Conservation (phyloP, 495 filamentous ascomycete genomes). For the Collariella sp. region DNA sequence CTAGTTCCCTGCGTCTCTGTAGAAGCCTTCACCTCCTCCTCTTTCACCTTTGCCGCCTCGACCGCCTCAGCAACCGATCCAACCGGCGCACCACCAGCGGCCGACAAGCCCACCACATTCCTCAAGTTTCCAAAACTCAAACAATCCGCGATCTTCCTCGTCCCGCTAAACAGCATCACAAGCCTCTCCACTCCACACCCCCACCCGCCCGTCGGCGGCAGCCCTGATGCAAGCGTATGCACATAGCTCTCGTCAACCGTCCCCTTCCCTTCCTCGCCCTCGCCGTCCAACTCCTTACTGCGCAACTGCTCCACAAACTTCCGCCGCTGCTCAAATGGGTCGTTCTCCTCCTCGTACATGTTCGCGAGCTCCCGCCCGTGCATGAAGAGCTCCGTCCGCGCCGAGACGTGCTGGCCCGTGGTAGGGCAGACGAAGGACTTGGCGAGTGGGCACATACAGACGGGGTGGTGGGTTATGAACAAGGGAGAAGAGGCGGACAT, state of each 20-base stretch:
- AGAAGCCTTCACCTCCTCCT: not conserved
- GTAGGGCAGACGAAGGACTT: conserved; percentile 64
- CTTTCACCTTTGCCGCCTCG: not conserved
- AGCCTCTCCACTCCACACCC: conserved; percentile 86
- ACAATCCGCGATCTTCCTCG: conserved; percentile 68
- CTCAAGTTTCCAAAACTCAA: conserved; percentile 80
- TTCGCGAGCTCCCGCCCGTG: conserved; percentile 74
- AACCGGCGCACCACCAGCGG: not conserved
- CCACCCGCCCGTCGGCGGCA: conserved; percentile 94
- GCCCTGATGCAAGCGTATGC: conserved; percentile 70
- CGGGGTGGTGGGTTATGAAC: conserved; percentile 86
- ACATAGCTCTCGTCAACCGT: conserved; percentile 74
- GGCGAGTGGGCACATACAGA: conserved; percentile 82
- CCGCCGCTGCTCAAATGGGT: conserved; percentile 72
- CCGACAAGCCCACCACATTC: conserved; percentile 46
- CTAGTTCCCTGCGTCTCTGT: too few species aligned
- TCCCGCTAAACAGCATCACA: conserved; percentile 76
- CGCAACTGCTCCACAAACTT: conserved; percentile 54
- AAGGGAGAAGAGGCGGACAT: conserved; percentile 60
- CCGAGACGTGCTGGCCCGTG: conserved; percentile 58
- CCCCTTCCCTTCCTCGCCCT: conserved; percentile 4
- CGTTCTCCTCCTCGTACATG: conserved; percentile 97
- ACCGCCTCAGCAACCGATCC: not conserved
- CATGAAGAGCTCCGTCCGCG: conserved; percentile 85
- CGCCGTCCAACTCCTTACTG: conserved; percentile 19